Base-by-base conservation (phyloP, 805 yeast genomes). In the Pichia scutulata region DNA sequence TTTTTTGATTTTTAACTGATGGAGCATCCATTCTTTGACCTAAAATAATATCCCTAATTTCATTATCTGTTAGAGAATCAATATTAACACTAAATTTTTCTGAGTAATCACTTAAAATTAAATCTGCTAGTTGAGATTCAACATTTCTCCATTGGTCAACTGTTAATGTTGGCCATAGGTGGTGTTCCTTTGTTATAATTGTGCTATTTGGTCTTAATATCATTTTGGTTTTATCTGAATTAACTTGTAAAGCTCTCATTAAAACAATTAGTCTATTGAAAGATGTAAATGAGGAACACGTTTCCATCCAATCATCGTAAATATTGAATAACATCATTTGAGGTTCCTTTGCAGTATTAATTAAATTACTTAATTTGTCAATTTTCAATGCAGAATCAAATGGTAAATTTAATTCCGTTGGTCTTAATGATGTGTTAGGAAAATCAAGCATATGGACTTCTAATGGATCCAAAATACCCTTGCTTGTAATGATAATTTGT, bases 371-470 rank as follows among this genome's bases (percentile, higher is more conserved):
- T 43, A 93, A 67, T 60, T 87, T 88, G 51, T 86, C 93, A 51
- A 92, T 78, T 61, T 84, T 80, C 74, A 93, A 68, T 0, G 95
- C 87, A 1, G 95, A 82, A 26, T 85, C 84, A 71, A 93, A 93
- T 19, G 99, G 99, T 53, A 93, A 69, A 57, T 84, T 84, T 49
- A 93, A 71, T 64, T 93, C 98, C 0, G 96, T 84, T 2, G 95
- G 88, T 48, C 97, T 77, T 33, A 93, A 85, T 0, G 92, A 78
- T 46, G 89, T 84, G 64, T 89, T 89, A 19, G 97, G 97, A 73
- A 90, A 93, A 65, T 93, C 98, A 49, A 92, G 76, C 96, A 93
- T 87, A 60, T 93, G 98, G 33, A 89, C 97, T 60, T 92, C 97
- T 47, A 93, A 70, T 3, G 99, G 98, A 70, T 93, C 99, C 52